Base-by-base conservation (phyloP, 208 protist species). In the Balamuthia mandrillaris region DNA sequence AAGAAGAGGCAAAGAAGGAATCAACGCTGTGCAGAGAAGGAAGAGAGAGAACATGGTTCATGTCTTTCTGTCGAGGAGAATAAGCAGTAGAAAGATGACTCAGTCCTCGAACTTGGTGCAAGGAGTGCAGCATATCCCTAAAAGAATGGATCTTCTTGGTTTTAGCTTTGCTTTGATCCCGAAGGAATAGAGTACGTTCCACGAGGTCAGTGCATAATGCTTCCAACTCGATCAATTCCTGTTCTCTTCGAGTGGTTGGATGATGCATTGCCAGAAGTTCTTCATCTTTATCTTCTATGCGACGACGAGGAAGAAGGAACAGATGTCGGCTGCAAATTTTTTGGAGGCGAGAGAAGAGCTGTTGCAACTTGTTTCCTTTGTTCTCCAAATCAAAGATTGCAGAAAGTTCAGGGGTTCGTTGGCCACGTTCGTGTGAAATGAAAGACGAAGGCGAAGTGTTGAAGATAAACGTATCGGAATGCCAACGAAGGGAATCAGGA, bases 131-230 rank as follows among this genome's bases (percentile, higher is more conserved):
- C 1, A 83, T 49, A 33, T 83, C 52, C 14, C 75, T 35, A 16
- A 83, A 68, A 49, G 66, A 56, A 56, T 49, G 24, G 52, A 83
- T 83, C 75, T 83, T 83, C 31, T 83, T 49, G 35, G n/a, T 83
- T 10, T 44, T 35, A 33, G 51, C 52, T 31, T 83, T 83, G 27
- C 66, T 56, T 39, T 83, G 61, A 56, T 44, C 49, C 6, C 54
- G 31, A 2, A 83, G 58, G 52, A 44, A 35, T 24, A 49, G 39
- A 56, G 41, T 83, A 41, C 52, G 44, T 39, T 49, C 51, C 16
- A 35, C 18, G 58, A 83, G 33, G 14, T 56, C 3, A 31, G 61
- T 56, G 6, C 24, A 51, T 39, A 83, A 83, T 56, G 52, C 61
- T 29, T 66, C 75, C 0, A 83, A 56, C 35, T 83, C 75, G 1